Evolutionary conservation across 2,329 filamentous ascomycete species (phyloP), one percentile per base, ranked within the genome.

Genomic region (Didymella pinodella): DNA sequence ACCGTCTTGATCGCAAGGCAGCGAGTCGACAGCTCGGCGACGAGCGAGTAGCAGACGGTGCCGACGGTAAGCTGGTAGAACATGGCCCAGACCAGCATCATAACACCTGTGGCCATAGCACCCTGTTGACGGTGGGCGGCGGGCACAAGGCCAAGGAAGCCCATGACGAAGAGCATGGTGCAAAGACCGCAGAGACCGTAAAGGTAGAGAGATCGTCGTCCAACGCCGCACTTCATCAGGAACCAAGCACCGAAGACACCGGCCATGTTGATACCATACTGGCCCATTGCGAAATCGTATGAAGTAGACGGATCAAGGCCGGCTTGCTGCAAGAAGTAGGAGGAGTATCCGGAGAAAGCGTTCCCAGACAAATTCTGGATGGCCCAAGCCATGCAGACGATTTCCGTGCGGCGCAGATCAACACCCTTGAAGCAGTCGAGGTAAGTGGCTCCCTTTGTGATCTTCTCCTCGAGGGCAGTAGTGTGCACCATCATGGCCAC

Each of bases 401-500:
- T 88, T 73, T 91, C 92, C 2, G 92, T 96, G 26, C 93, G 86
- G 57, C 92, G 89, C 47, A 89, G 81, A 72, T 96, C 89, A 12
- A 86, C 85, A 11, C 92, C 92, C 74, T 84, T 88, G 84, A 96
- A 96, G 79, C 92, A 96, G 76, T 96, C 92, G 67, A 85, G 78
- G 76, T 95, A 96, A 52, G 83, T 88, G 6, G 90, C 86, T 29
- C 92, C 92, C 7, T 81, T 79, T 4, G 90, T 93, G 52, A 92
- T 90, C 76, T 87, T 82, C 71, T 91, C 84, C 75, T 96, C 93
- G 11, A 96, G 81, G 0, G 90, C 89, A 0, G 90, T 93, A 0
- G 92, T 97, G 73, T 96, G 91, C 1, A 92, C 87, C 90, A 97
- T 96, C 91, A 96, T 96, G 68, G 91, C 88, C 48, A 96, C 83